Base-by-base conservation (phyloP, 2,329 filamentous ascomycete species). In the Teratosphaeria viscida region DNA sequence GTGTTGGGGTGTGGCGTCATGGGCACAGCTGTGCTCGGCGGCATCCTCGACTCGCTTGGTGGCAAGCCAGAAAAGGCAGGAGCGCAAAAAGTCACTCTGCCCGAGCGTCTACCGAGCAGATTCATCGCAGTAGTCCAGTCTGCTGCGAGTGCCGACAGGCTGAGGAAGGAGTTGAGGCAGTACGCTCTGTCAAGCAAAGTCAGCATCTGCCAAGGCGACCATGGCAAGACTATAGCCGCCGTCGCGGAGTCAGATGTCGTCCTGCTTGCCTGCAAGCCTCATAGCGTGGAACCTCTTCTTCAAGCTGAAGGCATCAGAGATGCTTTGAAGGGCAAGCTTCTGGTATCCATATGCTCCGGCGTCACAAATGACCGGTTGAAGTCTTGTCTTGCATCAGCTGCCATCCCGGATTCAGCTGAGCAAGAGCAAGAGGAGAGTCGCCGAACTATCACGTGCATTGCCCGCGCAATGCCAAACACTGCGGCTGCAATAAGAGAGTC, bases 1-100 rank as follows among this genome's bases (percentile, higher is more conserved):
- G 84, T 94, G 63, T 80, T 95, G 60, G 90, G 90, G 68, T 94
- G 89, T 74, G 90, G 89, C 88, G 92, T 86, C 57, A 89, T 95
- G 84, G 90, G 90, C 61, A 89, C 89, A 62, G 89, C 89, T 60
- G 92, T 95, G 66, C 82, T 95, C 60, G 85, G 83, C 58, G 90
- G 90, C 64, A 87, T 96, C 70, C 82, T 95, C 66, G 79, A 83
- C 61, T 89, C 88, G 11, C 81, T 94, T 10, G n/a, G 27, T 23
- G 19, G 27, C 53, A 32, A 54, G 53, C 55, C 77, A 80, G 53
- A 56, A 16, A 43, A 63, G 19, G 57, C 54, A 62, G 58, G 81
- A 8, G 83, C 85, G 14, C 66, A 77, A 8, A 79, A 81, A 58
- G 43, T 49, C 7, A n/a, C 43, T 5, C 5, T 11, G 14, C 34